These are phyloP conservation scores for Knufia petricola DNA, from an alignment of 2,329 filamentous ascomycete genomes.

Conservation along the genomic window DNA sequence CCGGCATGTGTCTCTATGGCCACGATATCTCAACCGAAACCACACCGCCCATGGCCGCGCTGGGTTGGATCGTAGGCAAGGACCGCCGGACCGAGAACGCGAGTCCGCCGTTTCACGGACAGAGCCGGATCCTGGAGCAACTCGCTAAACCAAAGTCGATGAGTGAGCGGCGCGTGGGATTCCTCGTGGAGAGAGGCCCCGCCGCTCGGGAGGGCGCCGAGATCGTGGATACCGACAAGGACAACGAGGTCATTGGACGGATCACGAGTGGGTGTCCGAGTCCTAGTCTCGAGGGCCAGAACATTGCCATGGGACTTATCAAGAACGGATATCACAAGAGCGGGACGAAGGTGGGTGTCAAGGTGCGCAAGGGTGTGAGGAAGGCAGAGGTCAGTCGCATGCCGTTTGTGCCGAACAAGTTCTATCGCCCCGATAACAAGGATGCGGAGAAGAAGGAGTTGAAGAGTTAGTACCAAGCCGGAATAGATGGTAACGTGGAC, in stretches of 20 bases:
- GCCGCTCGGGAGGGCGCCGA: conserved; percentile 83
- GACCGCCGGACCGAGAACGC: conserved; percentile 50
- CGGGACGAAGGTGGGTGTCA: conserved; percentile 68
- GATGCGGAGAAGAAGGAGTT: conserved; percentile 5
- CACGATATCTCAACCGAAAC: conserved; percentile 80
- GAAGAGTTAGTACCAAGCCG: background rate
- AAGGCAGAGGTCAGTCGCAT: conserved; percentile 72
- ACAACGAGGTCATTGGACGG: conserved; percentile 57
- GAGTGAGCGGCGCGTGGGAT: conserved; percentile 65
- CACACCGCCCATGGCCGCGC: conserved; percentile 56
- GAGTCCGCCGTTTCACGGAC: conserved; percentile 72
- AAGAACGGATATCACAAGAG: conserved; percentile 71
- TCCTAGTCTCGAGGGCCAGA: conserved; percentile 67
- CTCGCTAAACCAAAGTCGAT: conserved; percentile 52
- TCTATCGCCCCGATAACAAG: conserved; percentile 44
- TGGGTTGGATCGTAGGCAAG: conserved; percentile 78
- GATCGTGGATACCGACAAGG: conserved; percentile 51
- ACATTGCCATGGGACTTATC: conserved; percentile 94
- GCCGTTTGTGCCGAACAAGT: conserved; percentile 77
- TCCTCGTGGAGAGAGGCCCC: conserved; percentile 67
- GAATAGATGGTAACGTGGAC: background rate
- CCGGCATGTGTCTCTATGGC: conserved; percentile 99
- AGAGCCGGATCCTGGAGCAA: conserved; percentile 66
- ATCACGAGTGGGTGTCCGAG: conserved; percentile 87
- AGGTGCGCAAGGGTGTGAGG: conserved; percentile 67